Evolutionary conservation across 306 rosid genomes (phyloP), one percentile per base, ranked within the genome.

Genomic region (Rosa persica): DNA sequence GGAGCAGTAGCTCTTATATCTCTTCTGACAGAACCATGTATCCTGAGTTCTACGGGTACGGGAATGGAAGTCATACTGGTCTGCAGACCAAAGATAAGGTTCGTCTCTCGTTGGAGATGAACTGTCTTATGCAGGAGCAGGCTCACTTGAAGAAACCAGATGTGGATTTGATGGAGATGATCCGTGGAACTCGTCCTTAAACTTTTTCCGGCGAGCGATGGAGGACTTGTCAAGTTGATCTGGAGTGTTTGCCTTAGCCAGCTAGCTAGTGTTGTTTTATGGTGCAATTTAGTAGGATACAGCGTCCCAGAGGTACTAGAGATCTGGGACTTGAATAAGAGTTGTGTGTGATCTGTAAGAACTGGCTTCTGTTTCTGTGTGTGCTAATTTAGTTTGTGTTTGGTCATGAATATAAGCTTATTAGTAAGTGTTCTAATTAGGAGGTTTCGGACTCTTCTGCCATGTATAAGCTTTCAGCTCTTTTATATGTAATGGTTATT

Each of bases 161-260:
- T 77, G 78, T 85, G 83, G 91, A 81, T 46, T 58, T 85, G 66
- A 60, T 85, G 34, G 85, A 85, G 73, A 66, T 88, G 73, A 65
- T 65, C 22, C 25, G 11, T 22, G 64, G 34, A 22, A 57, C 22
- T 27, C 16, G 30, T 34, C 64, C 4, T 10, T 57, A 57, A 57
- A 39, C 20, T 25, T 25, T 27, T 22, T 23, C 64, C 16, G 64
- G 64, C 16, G 64, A 22, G 64, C 15, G 16, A 57, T 54, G 10
- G 64, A 57, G 34, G 64, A 22, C 19, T 13, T 48, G 54, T 43
- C 64, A 22, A 22, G 34, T 15, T 57, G 39, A 9, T 25, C 20
- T 12, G 23, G 44, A 30, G 67, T 30, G 70, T 65, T 65, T 34
- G 43, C 42, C 22, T 0, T 34, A 6, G 70, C 70, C 3, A 25